Percentiles rank a stretch among this genome's conserved stretches.
Conservation (phyloP, 1,139 yeast species). For the Debaryomyces sp. region DNA sequence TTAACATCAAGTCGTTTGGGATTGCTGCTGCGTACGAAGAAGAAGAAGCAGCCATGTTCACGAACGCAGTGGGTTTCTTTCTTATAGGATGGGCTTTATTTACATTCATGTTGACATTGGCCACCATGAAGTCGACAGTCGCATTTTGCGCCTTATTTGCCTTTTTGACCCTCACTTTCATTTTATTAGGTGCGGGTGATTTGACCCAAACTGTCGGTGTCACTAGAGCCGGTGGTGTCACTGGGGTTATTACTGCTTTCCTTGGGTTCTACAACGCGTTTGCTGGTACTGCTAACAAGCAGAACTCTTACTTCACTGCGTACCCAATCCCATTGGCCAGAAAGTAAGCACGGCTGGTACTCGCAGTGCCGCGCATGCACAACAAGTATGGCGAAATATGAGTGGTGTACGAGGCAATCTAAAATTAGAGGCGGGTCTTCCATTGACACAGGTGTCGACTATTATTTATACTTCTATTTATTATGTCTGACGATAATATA, state of each 20-base stretch:
- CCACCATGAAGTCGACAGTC: slow-evolving; percentile 48
- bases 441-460: neutral
- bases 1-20: slow-evolving; percentile 44
- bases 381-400: neutral
- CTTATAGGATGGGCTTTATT: slow-evolving; percentile 50
- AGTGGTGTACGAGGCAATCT: neutral
- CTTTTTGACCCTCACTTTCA: slow-evolving; percentile 40
- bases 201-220: slow-evolving; percentile 34
- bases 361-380: neutral
- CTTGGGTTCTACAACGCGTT: slow-evolving; percentile 46
- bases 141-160: slow-evolving; percentile 41
- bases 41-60: slow-evolving; percentile 30
- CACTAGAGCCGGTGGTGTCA: slow-evolving; percentile 47
- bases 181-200: slow-evolving; percentile 45
- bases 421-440: neutral
- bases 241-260: slow-evolving; percentile 42
- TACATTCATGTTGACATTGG: slow-evolving; percentile 39
- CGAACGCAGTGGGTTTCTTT: slow-evolving; percentile 44
- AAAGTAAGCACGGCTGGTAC: neutral
- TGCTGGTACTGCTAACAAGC: slow-evolving; percentile 35
- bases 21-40: slow-evolving; percentile 58
- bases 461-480: neutral
- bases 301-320: slow-evolving; percentile 33
- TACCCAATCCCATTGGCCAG: slow-evolving; percentile 24
- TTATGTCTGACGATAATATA: neutral